Evolutionary conservation across 2,329 filamentous ascomycete genomes (phyloP).

Genomic region (Cladosporium sp.): DNA sequence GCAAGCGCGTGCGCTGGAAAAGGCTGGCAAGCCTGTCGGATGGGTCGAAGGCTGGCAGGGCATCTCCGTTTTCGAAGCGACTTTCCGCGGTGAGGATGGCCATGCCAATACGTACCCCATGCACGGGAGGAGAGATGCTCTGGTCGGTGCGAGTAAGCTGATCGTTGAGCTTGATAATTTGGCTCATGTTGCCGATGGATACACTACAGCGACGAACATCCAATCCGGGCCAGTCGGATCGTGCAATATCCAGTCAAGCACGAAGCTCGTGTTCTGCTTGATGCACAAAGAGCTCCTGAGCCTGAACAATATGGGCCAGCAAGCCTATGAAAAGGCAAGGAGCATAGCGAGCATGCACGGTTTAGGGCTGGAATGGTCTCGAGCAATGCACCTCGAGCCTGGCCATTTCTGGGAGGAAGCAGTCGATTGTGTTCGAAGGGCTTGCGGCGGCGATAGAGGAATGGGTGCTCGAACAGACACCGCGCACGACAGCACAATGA

Average conservation of each 20-base stretch:
- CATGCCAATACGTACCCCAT: constrained; percentile 32
- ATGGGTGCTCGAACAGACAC: constrained; percentile 19
- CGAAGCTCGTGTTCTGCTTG: constrained; percentile 23
- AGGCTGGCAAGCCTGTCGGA: constrained; percentile 18
- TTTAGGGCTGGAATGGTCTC: constrained; percentile 16
- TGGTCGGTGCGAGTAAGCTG: constrained; percentile 22
- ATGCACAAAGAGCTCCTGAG: constrained; percentile 21
- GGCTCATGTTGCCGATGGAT: constrained; percentile 17
- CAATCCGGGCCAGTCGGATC: constrained; percentile 18
- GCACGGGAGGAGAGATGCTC: constrained; percentile 21
- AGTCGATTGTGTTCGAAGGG: constrained; percentile 20
- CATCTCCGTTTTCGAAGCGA: constrained; percentile 24
- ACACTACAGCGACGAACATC: constrained; percentile 25
- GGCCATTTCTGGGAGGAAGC: constrained; percentile 16
- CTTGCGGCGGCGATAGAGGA: constrained; percentile 20
- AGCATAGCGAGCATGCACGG: not conserved
- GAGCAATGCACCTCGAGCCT: constrained; percentile 15
- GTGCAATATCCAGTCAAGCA: constrained; percentile 28
- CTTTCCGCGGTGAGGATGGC: constrained; percentile 28
- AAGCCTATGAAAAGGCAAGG: constrained; percentile 13
- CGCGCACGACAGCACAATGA: constrained; percentile 28
- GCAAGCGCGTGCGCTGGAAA: constrained; percentile 19
- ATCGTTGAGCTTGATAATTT: constrained; percentile 21
- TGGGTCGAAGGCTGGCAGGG: constrained; percentile 23
- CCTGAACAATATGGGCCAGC: constrained; percentile 21